Evolutionary conservation across 805 yeast genomes (phyloP).

Genomic region (Saccharomycopsis schoenii): DNA sequence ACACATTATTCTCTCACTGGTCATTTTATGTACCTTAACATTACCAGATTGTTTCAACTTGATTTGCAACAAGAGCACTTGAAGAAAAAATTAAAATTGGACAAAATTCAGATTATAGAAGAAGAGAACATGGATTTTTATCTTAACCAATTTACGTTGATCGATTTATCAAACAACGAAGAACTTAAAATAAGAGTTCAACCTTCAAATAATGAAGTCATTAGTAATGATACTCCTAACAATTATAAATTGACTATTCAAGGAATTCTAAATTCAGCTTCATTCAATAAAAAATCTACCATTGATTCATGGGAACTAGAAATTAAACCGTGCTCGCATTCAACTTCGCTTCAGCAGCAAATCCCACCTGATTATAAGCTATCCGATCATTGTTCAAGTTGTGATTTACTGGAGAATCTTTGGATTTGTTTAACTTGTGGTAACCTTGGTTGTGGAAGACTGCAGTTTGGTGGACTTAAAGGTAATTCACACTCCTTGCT

Average conservation of each 20-base stretch:
- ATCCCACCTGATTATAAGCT: conserved; percentile 23
- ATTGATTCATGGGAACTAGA: conserved; percentile 90
- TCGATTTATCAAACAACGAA: not conserved
- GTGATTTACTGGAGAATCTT: conserved; percentile 64
- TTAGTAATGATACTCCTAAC: conserved; percentile 1
- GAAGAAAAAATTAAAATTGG: conserved; percentile 14
- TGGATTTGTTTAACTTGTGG: conserved; percentile 96
- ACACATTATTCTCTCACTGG: conserved; percentile 13
- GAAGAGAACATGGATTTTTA: conserved; percentile 13
- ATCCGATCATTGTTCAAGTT: conserved; percentile 38
- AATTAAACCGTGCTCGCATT: conserved; percentile 70
- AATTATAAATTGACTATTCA: conserved; percentile 8
- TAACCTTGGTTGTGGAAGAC: conserved; percentile 85
- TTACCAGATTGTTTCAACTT: conserved; percentile 11
- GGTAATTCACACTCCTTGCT: conserved; percentile 86
- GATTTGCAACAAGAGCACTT: conserved; percentile 14
- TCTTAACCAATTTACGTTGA: not conserved
- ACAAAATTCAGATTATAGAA: conserved; percentile 15
- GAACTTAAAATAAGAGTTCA: conserved; percentile 3
- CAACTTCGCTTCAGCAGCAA: conserved; percentile 41
- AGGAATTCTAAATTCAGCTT: conserved; percentile 12
- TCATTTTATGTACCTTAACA: conserved; percentile 13
- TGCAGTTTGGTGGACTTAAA: conserved; percentile 87
- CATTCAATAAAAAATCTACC: conserved; percentile 38
- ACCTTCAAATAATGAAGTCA: not conserved